Conservation (phyloP, 1,139 yeast genomes). For the Suhomyces terraborum region DNA sequence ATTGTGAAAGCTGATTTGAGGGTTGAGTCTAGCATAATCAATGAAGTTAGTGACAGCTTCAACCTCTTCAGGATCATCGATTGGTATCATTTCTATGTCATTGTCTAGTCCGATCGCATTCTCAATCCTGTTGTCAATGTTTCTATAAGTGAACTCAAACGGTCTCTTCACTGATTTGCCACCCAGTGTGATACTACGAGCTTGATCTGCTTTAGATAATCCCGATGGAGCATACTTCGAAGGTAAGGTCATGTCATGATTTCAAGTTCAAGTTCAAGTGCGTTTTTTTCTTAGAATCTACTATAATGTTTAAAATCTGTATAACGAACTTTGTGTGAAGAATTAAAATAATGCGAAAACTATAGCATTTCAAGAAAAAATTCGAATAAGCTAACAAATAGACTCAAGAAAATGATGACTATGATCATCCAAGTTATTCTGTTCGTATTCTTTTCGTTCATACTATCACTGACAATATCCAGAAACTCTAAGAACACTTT, state of each 20-base stretch:
- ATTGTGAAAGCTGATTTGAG: background rate
- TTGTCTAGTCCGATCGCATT: conserved; percentile 31
- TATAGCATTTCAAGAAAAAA: conserved; percentile 39
- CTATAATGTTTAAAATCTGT: too few species aligned
- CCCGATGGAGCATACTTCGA: conserved; percentile 51
- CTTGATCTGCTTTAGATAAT: conserved; percentile 31
- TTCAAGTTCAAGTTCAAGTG: too few species aligned
- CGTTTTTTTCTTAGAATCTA: too few species aligned
- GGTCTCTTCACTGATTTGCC: conserved; percentile 20
- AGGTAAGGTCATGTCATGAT: conserved; percentile 33
- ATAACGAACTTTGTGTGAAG: too few species aligned
- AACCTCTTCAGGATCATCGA: conserved; percentile 51
- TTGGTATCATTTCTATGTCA: conserved; percentile 55
- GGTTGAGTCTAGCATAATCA: conserved; percentile 1
- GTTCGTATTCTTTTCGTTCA: conserved; percentile 89
- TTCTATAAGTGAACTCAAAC: conserved; percentile 29
- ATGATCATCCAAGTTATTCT: conserved; percentile 91
- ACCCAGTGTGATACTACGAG: conserved; percentile 38
- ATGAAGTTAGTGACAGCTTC: conserved; percentile 48
- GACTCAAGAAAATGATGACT: conserved; percentile 74
- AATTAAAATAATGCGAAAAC: conserved; percentile 1
- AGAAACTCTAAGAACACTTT: conserved; percentile 91
- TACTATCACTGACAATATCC: conserved; percentile 89
- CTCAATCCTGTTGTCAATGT: conserved; percentile 38
- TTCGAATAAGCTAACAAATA: conserved; percentile 60